Evolutionary conservation across 768 basidiomycete genomes (phyloP), one percentile per base, ranked within the genome.

Genomic region (Termitomyces sp.): DNA sequence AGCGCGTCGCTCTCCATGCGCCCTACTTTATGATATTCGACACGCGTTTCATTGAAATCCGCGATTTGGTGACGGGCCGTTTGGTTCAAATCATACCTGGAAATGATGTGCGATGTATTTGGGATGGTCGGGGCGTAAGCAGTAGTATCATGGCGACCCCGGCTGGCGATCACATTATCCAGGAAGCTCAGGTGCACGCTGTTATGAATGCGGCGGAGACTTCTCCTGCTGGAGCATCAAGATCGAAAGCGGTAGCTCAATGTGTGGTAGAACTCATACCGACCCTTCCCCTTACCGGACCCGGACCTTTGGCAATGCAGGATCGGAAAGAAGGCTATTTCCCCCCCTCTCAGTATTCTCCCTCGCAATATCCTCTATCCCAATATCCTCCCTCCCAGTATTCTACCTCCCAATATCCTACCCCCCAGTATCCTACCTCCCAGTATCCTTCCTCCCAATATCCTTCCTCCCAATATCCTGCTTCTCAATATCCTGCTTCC

Each of bases 21-120:
- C 95, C 95, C 0, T 95, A 95, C 69, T 79, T 98, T 44, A 81
- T 96, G 45, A 83, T 95, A 45, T 93, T 97, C 72, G 94, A 96
- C 69, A 79, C 85, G 13, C 88, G 92, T 4, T 96, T 98, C 74
- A 92, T 98, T 64, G 95, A 98, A 72, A 84, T 98, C 44, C 86
- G 95, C 27, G 88, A 95, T 67, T 83, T 95, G 62, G 82, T 85
- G 65, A 91, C 87, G 0, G 91, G 93, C 8, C 83, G 90, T 0
- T 82, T 95, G 4, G 86, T 84, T 1, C 93, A 95, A 68, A 91
- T 95, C 68, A 91, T 95, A 56, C 82, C 85, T 0, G 94, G 94
- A 5, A 82, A 83, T 54, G 91, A 95, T 65, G 81, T 96, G 34
- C 85, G 89, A 33, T 94, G 92, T 68, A 84, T 93, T 30, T 98